Conservation (phyloP, 2,329 filamentous ascomycete genomes). For the Aplosporella prunicola region DNA sequence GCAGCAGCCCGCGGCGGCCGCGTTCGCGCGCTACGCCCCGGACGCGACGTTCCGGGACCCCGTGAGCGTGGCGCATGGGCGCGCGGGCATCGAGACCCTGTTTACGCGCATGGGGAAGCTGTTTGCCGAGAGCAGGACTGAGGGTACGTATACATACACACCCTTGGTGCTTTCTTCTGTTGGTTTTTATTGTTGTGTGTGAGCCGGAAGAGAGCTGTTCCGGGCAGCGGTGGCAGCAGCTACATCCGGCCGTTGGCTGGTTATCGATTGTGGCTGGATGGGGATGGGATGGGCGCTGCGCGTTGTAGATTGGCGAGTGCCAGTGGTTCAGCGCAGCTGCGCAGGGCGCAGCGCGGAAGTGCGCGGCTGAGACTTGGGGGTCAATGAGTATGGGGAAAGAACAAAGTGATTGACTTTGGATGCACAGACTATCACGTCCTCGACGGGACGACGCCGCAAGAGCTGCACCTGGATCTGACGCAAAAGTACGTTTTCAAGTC, state of each 20-base stretch:
- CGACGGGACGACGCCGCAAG: constrained; percentile 10
- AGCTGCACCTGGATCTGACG: constrained; percentile 17
- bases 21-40: constrained; percentile 17
- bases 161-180: background rate
- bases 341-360: too few relatives aligned
- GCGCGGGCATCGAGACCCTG: constrained; percentile 18
- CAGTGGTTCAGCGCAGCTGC: too few relatives aligned
- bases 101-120: constrained; percentile 23
- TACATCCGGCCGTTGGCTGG: background rate
- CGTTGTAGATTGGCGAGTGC: too few relatives aligned
- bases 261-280: too few relatives aligned
- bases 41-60: constrained; percentile 20
- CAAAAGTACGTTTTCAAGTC: constrained; percentile 22
- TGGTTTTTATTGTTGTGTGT: too few relatives aligned
- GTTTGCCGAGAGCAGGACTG: constrained; percentile 16
- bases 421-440: constrained; percentile 7
- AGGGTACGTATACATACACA: constrained; percentile 7
- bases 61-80: constrained; percentile 18
- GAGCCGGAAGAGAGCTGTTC: too few relatives aligned
- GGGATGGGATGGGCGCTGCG: background rate
- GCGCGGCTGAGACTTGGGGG: too few relatives aligned
- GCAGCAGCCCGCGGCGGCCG: constrained; percentile 14
- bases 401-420: too few relatives aligned
- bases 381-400: too few relatives aligned
- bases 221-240: too few relatives aligned